Base-by-base conservation (phyloP, 2,329 filamentous ascomycete species). In the Fusarium annulatum region DNA sequence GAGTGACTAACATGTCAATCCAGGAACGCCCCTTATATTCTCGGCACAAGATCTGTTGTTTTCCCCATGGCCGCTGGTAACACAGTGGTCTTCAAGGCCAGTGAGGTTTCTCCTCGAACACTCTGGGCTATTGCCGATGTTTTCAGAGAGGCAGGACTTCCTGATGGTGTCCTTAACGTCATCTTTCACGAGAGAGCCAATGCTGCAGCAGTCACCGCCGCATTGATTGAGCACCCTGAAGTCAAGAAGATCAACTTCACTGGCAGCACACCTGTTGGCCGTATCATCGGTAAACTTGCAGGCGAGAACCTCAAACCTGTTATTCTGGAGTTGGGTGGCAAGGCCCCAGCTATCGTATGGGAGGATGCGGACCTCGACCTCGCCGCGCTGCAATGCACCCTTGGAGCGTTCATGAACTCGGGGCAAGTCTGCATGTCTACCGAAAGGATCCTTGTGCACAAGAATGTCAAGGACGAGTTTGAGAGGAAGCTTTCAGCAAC, bases 391-490 rank as follows among this genome's bases (percentile, higher is more conserved):
- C 88, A 90, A 76, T 93, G 92, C 75, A 90, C 90, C 0, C 80
- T 92, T 3, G 94, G 94, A 7, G 86, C 93, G 0, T 95, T 95
- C 79, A 78, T 94, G 67, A 89, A 96, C 80, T 85, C 86, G 4
- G 94, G 94, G 0, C 94, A 97, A 83, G 90, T 96, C 51, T 97
- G 94, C 86, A 96, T 97, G 94, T 88, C 88, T 23, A 96, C 94
- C 0, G 94, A 97, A 83, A 89, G 91, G 34, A 91, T 96, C 38
- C 77, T 91, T 14, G 86, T 91, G 7, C 88, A 90, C 80, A 83
- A 84, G 66, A 80, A 82, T 28, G 73, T 90, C 46, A 81, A 78
- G 14, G 79, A 78, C 4, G 79, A 82, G n/a, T 90, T 91, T 67
- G 84, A 85, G 66, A 76, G 81, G 48, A 84, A 83, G 72, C 76